A percentile compares a stretch with the other conserved stretches of the same genome.
Evolutionary conservation across 306 rosid genomes (phyloP).

Genomic region (Glycine latifolia): DNA sequence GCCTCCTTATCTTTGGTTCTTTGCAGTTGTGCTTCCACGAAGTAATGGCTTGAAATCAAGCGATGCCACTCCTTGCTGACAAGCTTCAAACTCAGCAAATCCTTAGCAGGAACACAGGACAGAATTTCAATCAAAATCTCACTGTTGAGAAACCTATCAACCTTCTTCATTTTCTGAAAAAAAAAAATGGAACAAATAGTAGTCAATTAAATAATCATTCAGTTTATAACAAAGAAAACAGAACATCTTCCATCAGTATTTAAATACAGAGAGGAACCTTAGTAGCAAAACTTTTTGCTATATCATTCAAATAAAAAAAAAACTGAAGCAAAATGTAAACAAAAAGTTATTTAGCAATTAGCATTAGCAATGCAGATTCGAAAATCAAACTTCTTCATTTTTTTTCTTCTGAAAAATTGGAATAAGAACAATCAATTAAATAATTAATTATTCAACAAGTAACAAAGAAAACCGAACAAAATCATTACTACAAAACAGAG

Average conservation of each 20-base stretch:
- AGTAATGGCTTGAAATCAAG: slow-evolving; percentile 54
- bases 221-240: neutral
- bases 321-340: too few species aligned
- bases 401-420: too few species aligned
- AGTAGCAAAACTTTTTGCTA: too few species aligned
- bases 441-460: too few species aligned
- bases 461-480: too few species aligned
- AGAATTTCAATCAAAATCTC: slow-evolving; percentile 54
- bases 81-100: slow-evolving; percentile 50
- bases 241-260: neutral
- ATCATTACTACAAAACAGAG: too few species aligned
- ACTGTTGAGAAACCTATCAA: slow-evolving; percentile 8
- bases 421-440: too few species aligned
- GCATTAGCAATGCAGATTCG: too few species aligned
- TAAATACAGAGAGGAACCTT: neutral
- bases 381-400: too few species aligned
- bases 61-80: slow-evolving; percentile 56
- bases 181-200: neutral
- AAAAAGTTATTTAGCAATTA: too few species aligned
- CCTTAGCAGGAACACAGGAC: slow-evolving; percentile 50
- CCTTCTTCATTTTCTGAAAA: slow-evolving; percentile 48
- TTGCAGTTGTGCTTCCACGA: slow-evolving; percentile 54
- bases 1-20: neutral
- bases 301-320: too few species aligned
- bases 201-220: neutral